phyloP scores from a whole-genome alignment of 2,329 filamentous ascomycete species.

The Aspergillus fijiensis region DNA sequence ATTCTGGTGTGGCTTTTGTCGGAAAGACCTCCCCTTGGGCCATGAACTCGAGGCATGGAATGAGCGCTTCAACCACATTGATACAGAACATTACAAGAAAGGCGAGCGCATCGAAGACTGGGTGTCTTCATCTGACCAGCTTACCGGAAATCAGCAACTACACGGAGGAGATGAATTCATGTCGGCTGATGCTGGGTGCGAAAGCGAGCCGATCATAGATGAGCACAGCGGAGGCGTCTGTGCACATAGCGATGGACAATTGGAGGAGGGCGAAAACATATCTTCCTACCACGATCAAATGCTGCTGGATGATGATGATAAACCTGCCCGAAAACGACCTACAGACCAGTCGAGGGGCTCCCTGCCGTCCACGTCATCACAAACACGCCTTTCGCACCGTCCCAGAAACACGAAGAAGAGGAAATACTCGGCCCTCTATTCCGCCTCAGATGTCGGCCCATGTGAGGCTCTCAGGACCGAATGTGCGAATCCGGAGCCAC shows the following conservation, averaged over 20 bases:
- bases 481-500: conserved; percentile 11
- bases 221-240: conserved; percentile 17
- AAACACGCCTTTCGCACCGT: background rate
- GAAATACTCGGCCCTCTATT: conserved; percentile 10
- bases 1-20: conserved; percentile 91
- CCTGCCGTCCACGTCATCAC: background rate
- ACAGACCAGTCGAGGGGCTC: background rate
- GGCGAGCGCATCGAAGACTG: conserved; percentile 37
- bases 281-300: conserved; percentile 8
- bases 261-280: conserved; percentile 5
- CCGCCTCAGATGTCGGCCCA: background rate
- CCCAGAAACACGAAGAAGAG: conserved; percentile 14
- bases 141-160: conserved; percentile 20
- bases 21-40: conserved; percentile 54
- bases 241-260: conserved; percentile 9
- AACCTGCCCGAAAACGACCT: background rate
- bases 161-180: conserved; percentile 7
- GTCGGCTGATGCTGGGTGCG: conserved; percentile 1
- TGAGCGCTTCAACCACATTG: conserved; percentile 71
- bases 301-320: conserved; percentile 3
- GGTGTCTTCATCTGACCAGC: conserved; percentile 29
- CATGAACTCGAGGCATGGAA: conserved; percentile 58
- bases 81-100: conserved; percentile 51
- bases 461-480: background rate
- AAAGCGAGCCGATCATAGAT: conserved; percentile 8